Evolutionary conservation across 495 filamentous ascomycete species (phyloP).

Genomic region (Penicillium cinerascens): DNA sequence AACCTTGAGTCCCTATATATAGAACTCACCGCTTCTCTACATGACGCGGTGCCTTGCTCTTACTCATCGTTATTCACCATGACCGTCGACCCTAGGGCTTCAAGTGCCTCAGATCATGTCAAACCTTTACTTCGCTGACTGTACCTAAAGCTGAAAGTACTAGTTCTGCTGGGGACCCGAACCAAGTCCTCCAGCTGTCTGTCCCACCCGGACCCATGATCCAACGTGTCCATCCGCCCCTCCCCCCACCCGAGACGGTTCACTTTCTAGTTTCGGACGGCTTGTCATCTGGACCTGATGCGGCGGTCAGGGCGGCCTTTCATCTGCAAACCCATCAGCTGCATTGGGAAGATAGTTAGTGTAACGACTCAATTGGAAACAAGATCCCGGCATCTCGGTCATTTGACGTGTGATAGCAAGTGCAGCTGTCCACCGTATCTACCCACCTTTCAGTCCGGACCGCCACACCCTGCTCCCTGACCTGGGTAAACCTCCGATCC

Average conservation of each 20-base stretch:
- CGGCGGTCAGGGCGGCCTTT: conserved; percentile 15
- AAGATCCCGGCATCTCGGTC: conserved; percentile 2
- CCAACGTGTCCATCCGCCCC: conserved; percentile 15
- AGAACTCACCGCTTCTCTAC: not conserved
- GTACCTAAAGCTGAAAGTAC: not conserved
- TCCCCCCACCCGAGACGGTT: not conserved
- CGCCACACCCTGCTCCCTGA: conserved; percentile 2
- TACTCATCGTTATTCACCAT: not conserved
- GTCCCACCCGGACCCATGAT: conserved; percentile 17
- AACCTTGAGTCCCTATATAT: conserved; percentile 2
- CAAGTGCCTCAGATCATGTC: not conserved
- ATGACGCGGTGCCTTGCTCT: not conserved
- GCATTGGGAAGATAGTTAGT: not conserved
- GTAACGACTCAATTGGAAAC: not conserved
- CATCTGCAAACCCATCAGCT: conserved; percentile 1
- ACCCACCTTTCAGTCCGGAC: conserved; percentile 25
- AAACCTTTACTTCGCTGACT: not conserved
- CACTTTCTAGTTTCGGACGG: not conserved
- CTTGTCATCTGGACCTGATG: conserved; percentile 14
- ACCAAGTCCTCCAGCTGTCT: not conserved
- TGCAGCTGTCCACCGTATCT: not conserved
- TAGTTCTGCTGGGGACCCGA: not conserved
- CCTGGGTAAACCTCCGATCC: conserved; percentile 28
- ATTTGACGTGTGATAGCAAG: conserved; percentile 6
- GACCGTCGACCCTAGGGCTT: too few relatives aligned